phyloP scores from a whole-genome alignment of 805 yeast species.

The Candida morakotiae region DNA sequence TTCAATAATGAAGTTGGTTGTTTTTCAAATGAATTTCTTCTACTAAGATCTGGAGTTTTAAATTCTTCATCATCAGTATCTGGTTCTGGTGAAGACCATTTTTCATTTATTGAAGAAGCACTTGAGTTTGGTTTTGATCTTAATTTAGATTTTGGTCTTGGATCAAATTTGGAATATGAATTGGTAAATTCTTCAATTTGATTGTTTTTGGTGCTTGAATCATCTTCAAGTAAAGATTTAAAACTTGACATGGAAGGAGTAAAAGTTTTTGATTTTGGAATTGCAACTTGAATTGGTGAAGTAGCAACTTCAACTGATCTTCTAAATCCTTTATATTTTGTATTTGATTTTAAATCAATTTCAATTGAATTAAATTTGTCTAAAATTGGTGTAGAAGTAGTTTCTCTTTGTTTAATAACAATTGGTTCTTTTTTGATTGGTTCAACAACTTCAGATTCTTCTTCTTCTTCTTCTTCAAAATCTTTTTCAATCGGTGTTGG shows the following conservation, averaged over 20 bases:
- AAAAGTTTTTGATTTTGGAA: conserved; percentile 14
- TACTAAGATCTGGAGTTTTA: conserved; percentile 22
- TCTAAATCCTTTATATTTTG: conserved; percentile 41
- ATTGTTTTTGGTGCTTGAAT: neutral
- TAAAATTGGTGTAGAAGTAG: conserved; percentile 1
- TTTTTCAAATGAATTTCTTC: conserved; percentile 14
- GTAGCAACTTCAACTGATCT: conserved; percentile 23
- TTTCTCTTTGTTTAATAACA: neutral
- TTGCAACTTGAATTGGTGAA: conserved; percentile 20
- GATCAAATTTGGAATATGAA: conserved; percentile 15
- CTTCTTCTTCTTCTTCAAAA: conserved; percentile 11
- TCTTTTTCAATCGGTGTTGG: conserved; percentile 8
- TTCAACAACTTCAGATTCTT: neutral
- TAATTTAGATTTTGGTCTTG: conserved; percentile 12
- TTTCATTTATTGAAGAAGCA: conserved; percentile 1
- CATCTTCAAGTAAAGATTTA: conserved; percentile 9
- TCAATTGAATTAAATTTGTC: conserved; percentile 13
- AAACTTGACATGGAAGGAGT: conserved; percentile 5
- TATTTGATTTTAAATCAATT: conserved; percentile 25
- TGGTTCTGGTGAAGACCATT: neutral
- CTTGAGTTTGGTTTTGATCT: conserved; percentile 6
- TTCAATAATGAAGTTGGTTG: conserved; percentile 10
- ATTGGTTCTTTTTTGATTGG: conserved; percentile 2
- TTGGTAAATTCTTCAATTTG: neutral
- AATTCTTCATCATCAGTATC: conserved; percentile 15